These are phyloP conservation scores for Aspergillus thermomutatus DNA, from an alignment of 2,329 filamentous ascomycete genomes.

Conservation along the genomic window DNA sequence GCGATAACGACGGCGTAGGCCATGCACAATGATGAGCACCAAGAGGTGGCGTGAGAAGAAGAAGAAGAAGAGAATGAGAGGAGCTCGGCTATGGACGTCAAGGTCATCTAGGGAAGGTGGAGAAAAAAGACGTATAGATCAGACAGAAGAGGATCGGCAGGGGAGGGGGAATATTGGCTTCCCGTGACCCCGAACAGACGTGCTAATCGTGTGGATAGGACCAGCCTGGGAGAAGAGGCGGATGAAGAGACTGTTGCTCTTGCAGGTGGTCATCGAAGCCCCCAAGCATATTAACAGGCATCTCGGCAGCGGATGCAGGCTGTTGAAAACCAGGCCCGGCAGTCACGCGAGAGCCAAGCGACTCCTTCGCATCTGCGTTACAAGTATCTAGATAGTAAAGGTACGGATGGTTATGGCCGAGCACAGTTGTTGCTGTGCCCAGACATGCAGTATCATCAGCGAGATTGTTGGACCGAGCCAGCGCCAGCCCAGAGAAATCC, in stretches of 20 bases:
- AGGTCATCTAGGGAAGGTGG: background rate
- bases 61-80: background rate
- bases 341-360: constrained; percentile 12
- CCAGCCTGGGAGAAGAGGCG: constrained; percentile 17
- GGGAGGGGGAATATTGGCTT: background rate
- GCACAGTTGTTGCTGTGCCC: constrained; percentile 7
- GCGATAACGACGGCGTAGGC: background rate
- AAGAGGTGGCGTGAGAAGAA: background rate
- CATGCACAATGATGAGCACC: background rate
- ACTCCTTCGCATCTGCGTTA: constrained; percentile 10
- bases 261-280: constrained; percentile 24
- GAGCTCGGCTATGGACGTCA: background rate
- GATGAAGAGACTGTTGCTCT: constrained; percentile 18
- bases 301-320: constrained; percentile 4
- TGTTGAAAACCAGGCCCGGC: constrained; percentile 15
- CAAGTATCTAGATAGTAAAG: constrained; percentile 23
- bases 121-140: background rate
- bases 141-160: background rate
- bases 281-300: constrained; percentile 23
- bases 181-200: background rate
- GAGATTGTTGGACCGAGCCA: constrained; percentile 17
- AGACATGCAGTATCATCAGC: constrained; percentile 10
- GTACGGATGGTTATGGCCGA: constrained; percentile 18
- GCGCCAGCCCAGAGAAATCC: constrained; percentile 20
- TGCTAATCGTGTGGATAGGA: constrained; percentile 15